phyloP scores from a whole-genome alignment of 306 rosid genomes.

The Leucaena leucocephala region DNA sequence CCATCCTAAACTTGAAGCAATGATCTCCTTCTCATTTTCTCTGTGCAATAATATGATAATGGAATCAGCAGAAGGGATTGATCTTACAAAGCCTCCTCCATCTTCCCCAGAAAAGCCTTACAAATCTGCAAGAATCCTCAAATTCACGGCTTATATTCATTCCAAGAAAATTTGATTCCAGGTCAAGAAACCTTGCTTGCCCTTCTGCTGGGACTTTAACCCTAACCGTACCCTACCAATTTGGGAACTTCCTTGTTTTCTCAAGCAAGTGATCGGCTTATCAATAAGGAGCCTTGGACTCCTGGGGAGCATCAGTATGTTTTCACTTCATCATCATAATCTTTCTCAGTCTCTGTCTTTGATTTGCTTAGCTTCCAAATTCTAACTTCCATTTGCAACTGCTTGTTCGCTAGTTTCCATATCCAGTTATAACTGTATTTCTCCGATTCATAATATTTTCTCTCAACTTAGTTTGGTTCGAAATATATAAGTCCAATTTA shows the following conservation, averaged over 20 bases:
- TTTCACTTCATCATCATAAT: neutral
- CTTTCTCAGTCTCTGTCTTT: neutral
- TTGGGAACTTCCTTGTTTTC: neutral
- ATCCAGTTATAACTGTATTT: neutral
- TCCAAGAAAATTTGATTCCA: neutral
- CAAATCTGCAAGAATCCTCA: neutral
- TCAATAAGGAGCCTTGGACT: neutral
- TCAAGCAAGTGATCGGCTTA: neutral
- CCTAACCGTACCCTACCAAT: neutral
- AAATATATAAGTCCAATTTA: no score
- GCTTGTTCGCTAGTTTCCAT: neutral
- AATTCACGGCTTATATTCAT: neutral
- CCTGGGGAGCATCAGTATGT: slow-evolving; percentile 8
- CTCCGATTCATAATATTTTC: neutral
- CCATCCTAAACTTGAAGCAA: neutral
- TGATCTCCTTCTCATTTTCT: neutral
- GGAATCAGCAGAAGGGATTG: neutral
- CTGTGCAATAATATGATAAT: neutral
- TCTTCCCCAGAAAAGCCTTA: neutral
- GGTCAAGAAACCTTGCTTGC: neutral
- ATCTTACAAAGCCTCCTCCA: neutral
- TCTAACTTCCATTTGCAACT: neutral
- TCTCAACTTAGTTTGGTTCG: neutral
- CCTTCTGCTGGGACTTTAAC: neutral
- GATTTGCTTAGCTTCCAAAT: neutral